phyloP scores from a whole-genome alignment of 1,284 basidiomycete species.

The Sparassis latifolia region DNA sequence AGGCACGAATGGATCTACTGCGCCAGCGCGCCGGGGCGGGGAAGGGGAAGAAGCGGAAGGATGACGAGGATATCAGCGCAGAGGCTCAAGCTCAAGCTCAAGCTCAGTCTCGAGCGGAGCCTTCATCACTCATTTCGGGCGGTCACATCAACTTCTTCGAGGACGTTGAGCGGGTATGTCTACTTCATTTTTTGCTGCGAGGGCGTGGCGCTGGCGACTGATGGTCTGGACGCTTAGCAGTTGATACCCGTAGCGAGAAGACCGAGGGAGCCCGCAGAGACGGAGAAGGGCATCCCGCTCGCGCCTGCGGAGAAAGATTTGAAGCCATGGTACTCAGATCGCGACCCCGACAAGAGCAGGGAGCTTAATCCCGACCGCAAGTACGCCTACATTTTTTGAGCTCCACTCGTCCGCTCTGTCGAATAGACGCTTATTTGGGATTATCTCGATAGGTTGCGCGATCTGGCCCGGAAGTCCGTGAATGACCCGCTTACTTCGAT shows the following conservation, averaged over 20 bases:
- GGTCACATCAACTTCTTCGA: slow-evolving; percentile 79
- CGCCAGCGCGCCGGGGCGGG: slow-evolving; percentile 48
- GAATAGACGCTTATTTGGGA: neutral
- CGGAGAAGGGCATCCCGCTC: slow-evolving; percentile 64
- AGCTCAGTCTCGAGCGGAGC: slow-evolving; percentile 20
- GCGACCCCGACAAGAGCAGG: slow-evolving; percentile 14
- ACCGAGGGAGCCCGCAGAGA: slow-evolving; percentile 43
- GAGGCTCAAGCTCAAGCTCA: slow-evolving; percentile 1
- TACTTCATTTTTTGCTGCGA: neutral
- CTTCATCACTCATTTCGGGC: slow-evolving; percentile 31
- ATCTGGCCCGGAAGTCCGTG: slow-evolving; percentile 52
- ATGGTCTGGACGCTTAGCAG: slow-evolving; percentile 23
- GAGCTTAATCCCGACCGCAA: slow-evolving; percentile 24
- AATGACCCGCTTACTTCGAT: slow-evolving; percentile 72
- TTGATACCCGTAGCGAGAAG: slow-evolving; percentile 39
- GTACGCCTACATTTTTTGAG: slow-evolving; percentile 13
- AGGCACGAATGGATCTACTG: slow-evolving; percentile 66
- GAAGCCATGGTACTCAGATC: slow-evolving; percentile 68
- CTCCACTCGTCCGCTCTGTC: neutral
- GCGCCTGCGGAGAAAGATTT: slow-evolving; percentile 70
- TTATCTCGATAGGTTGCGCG: slow-evolving; percentile 42
- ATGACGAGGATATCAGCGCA: slow-evolving; percentile 29
- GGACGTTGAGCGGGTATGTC: slow-evolving; percentile 57
- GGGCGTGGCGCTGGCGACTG: neutral
- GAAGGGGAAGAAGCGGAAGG: slow-evolving; percentile 34